Evolutionary conservation across 164 flowering plant species (phyloP).

Genomic region (Dillenia turbinata): DNA sequence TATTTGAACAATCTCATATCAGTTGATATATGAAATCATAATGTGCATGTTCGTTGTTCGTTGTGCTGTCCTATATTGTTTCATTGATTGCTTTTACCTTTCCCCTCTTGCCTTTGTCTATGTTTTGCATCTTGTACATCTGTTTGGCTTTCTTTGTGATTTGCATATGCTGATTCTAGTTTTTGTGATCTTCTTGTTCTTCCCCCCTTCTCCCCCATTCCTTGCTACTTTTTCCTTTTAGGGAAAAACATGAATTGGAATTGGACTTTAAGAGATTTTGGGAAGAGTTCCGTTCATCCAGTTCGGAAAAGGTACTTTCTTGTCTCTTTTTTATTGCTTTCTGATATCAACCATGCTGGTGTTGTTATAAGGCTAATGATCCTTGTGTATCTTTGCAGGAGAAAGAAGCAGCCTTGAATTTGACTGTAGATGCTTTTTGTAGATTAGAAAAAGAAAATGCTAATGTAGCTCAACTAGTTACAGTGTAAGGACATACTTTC

Average conservation of each 20-base stretch:
- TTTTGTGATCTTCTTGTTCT: conserved; percentile 4
- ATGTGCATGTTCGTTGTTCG: no score
- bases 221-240: conserved; percentile 19
- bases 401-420: conserved; percentile 93
- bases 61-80: not conserved
- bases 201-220: not conserved
- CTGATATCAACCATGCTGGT: not conserved
- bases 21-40: no score
- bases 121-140: not conserved
- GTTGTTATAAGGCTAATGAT: conserved; percentile 12
- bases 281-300: conserved; percentile 98
- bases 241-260: conserved; percentile 92
- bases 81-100: not conserved
- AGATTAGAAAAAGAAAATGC: conserved; percentile 89
- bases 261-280: conserved; percentile 97
- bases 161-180: not conserved
- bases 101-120: not conserved
- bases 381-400: conserved; percentile 57
- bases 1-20: no score
- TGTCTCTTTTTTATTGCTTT: not conserved
- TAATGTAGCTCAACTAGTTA: conserved; percentile 82
- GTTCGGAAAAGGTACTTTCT: conserved; percentile 77
- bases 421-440: conserved; percentile 90
- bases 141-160: not conserved
- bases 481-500: conserved; percentile 45